These are phyloP conservation scores for Sphagnum tenellum DNA, from an alignment of 225 moss, liverwort and hornwort species.

Conservation along the genomic window DNA sequence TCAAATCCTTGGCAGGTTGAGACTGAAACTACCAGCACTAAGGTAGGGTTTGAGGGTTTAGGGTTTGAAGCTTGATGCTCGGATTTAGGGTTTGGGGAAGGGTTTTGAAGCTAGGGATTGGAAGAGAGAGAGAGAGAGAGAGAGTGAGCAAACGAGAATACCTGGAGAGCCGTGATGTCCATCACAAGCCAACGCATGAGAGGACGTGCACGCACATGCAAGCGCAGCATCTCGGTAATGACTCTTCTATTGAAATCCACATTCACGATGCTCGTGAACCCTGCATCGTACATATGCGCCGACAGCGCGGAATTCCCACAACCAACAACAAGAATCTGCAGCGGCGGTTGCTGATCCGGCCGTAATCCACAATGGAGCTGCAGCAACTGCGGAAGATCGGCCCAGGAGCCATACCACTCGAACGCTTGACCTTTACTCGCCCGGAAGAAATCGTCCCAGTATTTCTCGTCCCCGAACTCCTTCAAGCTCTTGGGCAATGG, in stretches of 20 bases:
- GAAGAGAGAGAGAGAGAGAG: too few relatives aligned
- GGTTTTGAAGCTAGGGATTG: too few relatives aligned
- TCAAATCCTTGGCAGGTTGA: too few relatives aligned
- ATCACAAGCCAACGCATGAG: constrained; percentile 91
- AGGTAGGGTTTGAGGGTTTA: too few relatives aligned
- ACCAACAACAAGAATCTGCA: constrained; percentile 52
- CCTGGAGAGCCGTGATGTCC: constrained; percentile 84
- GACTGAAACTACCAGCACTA: too few relatives aligned
- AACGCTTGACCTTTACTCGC: constrained; percentile 36
- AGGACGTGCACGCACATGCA: constrained; percentile 79
- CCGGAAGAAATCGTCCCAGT: constrained; percentile 68
- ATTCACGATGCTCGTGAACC: constrained; percentile 59
- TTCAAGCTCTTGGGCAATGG: constrained; percentile 22
- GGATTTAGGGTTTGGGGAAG: too few relatives aligned
- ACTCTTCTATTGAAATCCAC: constrained; percentile 90
- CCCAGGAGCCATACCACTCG: constrained; percentile 82
- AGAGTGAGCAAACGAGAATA: constrained; percentile 1
- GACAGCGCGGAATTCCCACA: constrained; percentile 87
- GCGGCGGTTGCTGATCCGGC: constrained; percentile 6
- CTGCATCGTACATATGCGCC: constrained; percentile 75
- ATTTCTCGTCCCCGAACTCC: constrained; percentile 27
- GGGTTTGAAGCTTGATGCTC: too few relatives aligned
- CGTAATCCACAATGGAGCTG: constrained; percentile 25
- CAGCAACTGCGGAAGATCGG: constrained; percentile 43
- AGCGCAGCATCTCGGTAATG: constrained; percentile 71